These are phyloP conservation scores for Meyerozyma smithsonii DNA, from an alignment of 1,139 yeast genomes.

Conservation along the genomic window DNA sequence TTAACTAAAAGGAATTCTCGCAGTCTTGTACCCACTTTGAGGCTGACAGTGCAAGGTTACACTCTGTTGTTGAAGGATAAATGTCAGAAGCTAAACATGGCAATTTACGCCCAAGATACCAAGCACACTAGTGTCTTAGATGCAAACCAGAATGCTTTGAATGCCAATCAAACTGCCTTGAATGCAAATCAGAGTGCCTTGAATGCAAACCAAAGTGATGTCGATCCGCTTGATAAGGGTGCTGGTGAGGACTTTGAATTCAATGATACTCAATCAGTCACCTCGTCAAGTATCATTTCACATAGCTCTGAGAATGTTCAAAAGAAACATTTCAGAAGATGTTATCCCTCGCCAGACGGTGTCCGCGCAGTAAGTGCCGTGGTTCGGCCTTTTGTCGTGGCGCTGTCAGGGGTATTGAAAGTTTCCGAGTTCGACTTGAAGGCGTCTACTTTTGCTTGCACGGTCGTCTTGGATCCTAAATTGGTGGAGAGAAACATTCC, in stretches of 20 bases:
- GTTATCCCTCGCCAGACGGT: conserved; percentile 51
- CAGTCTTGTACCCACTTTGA: neutral
- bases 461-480: conserved; percentile 25
- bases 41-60: neutral
- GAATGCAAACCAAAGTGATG: no score
- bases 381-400: conserved; percentile 66
- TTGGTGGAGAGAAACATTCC: conserved; percentile 22
- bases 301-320: conserved; percentile 13
- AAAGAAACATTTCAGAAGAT: conserved; percentile 20
- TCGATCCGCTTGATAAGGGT: neutral
- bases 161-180: no score
- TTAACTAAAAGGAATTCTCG: neutral
- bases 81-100: neutral
- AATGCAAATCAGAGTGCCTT: no score
- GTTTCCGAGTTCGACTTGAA: conserved; percentile 53
- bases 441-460: conserved; percentile 42
- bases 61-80: neutral
- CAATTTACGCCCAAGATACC: neutral
- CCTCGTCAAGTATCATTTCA: conserved; percentile 12
- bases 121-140: neutral
- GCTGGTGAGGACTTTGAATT: conserved; percentile 4
- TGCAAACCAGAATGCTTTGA: no score
- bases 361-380: conserved; percentile 67
- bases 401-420: conserved; percentile 50
- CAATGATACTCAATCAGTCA: neutral